Evolutionary conservation across 1,139 yeast genomes (phyloP).

Genomic region (Torulaspora pretoriensis): DNA sequence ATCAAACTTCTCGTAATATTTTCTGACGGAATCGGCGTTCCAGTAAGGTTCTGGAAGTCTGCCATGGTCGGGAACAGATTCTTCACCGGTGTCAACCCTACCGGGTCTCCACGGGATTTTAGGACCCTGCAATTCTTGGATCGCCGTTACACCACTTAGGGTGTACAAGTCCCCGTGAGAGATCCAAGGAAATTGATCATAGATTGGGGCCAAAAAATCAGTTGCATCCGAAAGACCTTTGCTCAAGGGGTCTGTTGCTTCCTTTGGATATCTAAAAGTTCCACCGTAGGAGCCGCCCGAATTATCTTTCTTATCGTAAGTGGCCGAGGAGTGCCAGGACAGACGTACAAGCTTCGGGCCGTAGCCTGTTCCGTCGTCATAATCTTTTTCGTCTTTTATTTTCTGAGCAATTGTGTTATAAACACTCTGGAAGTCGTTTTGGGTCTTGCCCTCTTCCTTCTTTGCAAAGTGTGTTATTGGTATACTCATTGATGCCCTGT

Average conservation of each 20-base stretch:
- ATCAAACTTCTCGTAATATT: conserved; percentile 66
- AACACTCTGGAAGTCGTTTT: conserved; percentile 64
- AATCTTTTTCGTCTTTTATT: conserved; percentile 70
- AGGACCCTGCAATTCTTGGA: conserved; percentile 87
- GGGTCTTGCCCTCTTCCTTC: conserved; percentile 20
- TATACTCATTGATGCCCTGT: conserved; percentile 9
- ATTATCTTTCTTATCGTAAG: conserved; percentile 53
- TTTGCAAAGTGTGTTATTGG: conserved; percentile 27
- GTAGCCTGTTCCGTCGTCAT: conserved; percentile 68
- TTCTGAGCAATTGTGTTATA: conserved; percentile 76
- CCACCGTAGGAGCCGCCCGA: conserved; percentile 84
- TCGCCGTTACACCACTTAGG: conserved; percentile 76
- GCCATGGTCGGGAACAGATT: conserved; percentile 58
- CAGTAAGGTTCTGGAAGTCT: conserved; percentile 76
- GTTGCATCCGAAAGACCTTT: conserved; percentile 67
- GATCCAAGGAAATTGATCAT: conserved; percentile 61
- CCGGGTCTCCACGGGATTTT: conserved; percentile 86
- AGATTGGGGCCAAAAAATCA: conserved; percentile 58
- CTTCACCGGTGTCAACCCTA: conserved; percentile 50
- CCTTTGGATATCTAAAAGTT: conserved; percentile 70
- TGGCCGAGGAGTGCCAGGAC: conserved; percentile 76
- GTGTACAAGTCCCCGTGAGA: conserved; percentile 88
- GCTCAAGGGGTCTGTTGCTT: conserved; percentile 66
- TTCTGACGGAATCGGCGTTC: conserved; percentile 66
- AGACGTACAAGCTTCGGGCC: conserved; percentile 65